phyloP scores from a whole-genome alignment of 345 rosid genomes.

The Erodium maritimum region DNA sequence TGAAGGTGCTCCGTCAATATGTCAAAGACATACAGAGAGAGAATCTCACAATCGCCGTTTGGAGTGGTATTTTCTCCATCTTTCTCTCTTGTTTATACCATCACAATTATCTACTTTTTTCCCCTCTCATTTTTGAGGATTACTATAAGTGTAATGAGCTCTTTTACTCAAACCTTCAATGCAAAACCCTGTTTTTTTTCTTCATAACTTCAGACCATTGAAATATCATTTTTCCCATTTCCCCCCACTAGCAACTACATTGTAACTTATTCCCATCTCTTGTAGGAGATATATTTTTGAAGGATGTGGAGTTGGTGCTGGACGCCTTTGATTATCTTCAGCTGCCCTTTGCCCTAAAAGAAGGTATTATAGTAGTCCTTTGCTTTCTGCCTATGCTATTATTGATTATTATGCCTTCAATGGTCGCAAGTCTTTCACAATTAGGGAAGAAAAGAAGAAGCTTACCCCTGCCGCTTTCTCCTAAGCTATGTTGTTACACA shows the following conservation, averaged over 20 bases:
- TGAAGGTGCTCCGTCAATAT: conserved; percentile 72
- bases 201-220: no score
- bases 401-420: background rate
- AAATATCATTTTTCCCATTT: no score
- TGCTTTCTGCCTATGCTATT: background rate
- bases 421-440: background rate
- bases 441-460: no score
- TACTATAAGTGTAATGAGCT: no score
- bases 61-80: conserved; percentile 29
- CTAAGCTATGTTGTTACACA: no score
- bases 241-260: no score
- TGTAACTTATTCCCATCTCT: background rate
- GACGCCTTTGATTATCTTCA: conserved; percentile 89
- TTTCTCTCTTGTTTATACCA: background rate
- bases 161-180: no score
- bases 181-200: no score
- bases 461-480: no score
- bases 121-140: no score
- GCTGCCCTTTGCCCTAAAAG: conserved; percentile 67
- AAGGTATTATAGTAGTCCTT: conserved; percentile 24
- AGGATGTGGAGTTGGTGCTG: conserved; percentile 67
- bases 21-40: conserved; percentile 69
- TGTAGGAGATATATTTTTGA: conserved; percentile 51
- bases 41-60: conserved; percentile 67
- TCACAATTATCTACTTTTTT: background rate